Base-by-base conservation (phyloP, 192 early-diverging fungal species). In the Diversispora epigaea region DNA sequence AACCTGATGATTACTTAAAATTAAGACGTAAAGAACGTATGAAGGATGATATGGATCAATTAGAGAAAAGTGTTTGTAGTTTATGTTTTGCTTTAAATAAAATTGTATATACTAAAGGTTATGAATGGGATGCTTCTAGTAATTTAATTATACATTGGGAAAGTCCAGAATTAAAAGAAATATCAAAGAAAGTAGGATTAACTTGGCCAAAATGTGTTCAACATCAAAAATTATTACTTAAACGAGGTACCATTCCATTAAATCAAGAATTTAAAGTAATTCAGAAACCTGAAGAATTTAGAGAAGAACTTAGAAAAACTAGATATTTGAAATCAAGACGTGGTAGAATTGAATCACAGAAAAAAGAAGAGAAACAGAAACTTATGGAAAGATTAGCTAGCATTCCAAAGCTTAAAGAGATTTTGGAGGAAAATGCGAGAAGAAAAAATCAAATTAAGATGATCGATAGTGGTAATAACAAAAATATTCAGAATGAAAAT, bases 141-240 rank as follows among this genome's bases (percentile, higher is more conserved):
- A 43, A 19, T 41, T 56, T 83, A 14, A 72, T 61, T 10, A 79
- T 79, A 7, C 54, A 76, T 46, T 83, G 81, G 81, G 81, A 83
- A 70, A 77, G 78, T 40, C 52, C 64, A 69, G 68, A 58, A 19
- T 77, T 80, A 47, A 76, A 68, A 22, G 75, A 83, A 39, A 22
- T 83, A 6, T 72, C 77, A 45, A 77, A 71, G n/a, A 50, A 61
- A 52, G 15, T 10, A 10, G 79, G 79, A 3, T 65, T 76, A 19
- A 54, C 78, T 39, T 83, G 81, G 81, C 81, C 81, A 19, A 67
- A 66, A 14, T 78, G 64, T 66, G 60, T 83, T 11, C 58, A 80
- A 41, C 81, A 83, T 71, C 69, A 77, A 57, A 60, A 80, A 32
- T 69, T 83, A 7, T 43, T 66, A 25, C 54, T 83, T 39, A 73